Base-by-base conservation (phyloP, 768 basidiomycete genomes). In the Podaxis sp. region DNA sequence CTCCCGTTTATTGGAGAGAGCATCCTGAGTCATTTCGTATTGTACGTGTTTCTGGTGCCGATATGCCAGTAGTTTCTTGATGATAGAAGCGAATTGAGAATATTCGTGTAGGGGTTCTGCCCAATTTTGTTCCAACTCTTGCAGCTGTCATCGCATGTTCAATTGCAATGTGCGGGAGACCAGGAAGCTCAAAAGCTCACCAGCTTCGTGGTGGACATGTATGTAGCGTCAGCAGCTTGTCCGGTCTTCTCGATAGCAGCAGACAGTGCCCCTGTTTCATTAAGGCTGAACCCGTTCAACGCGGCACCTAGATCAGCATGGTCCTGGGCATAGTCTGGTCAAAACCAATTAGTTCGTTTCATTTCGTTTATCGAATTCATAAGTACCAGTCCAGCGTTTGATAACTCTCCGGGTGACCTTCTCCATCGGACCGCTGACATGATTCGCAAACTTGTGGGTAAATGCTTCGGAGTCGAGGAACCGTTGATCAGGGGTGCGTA, bases 1-100 rank as follows among this genome's bases (percentile, higher is more conserved):
- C 67, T 91, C 92, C 59, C 87, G 87, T 73, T 93, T 96, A 13
- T 78, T 77, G 65, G 95, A 95, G 11, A 99, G 78, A 25, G 81
- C 79, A 70, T 98, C 95, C 72, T 96, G 91, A 3, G 97, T 96
- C 84, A 97, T 91, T 74, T 99, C 97, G 68, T 89, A 95, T 71
- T 99, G 97, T 6, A 95, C 90, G 64, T 99, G 95, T 74, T 98
- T 98, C 75, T 95, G 94, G 71, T 98, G 96, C 46, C 97, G 91
- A 75, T 95, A 99, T 0, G 87, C 86, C 50, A 99, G 86, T 36
- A 98, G 77, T 69, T 91, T 91, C 81, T 93, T 95, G 77, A 99
- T 98, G 69, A 98, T 95, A 18, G 82, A 78, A 11, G 91, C 93
- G 71, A 98, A 99, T 73, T 98, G 97, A 57, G 88, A 77, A 73